These are phyloP conservation scores for Citrus inodora DNA, from an alignment of 345 rosid species.

Conservation along the genomic window DNA sequence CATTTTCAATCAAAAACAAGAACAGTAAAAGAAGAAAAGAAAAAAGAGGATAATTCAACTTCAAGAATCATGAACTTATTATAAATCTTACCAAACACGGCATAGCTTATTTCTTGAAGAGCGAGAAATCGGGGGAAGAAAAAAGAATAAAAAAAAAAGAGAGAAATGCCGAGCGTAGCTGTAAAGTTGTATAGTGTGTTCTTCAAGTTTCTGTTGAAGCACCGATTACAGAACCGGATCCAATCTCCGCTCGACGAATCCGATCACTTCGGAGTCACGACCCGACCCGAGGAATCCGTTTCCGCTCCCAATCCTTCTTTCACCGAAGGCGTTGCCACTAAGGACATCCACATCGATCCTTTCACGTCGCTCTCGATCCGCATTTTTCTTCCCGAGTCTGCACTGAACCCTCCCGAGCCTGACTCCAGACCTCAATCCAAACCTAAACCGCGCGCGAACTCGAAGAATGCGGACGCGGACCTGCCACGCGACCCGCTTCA, in stretches of 20 bases:
- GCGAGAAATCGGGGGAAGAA: background rate
- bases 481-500: background rate
- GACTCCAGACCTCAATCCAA: slow-evolving; percentile 28
- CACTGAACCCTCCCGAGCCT: slow-evolving; percentile 57
- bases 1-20: background rate
- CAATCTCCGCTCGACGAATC: slow-evolving; percentile 45
- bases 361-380: slow-evolving; percentile 76
- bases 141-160: background rate
- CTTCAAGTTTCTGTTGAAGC: slow-evolving; percentile 89
- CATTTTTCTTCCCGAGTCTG: slow-evolving; percentile 87
- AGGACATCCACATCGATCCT: slow-evolving; percentile 94
- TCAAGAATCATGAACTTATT: slow-evolving; percentile 9
- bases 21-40: background rate
- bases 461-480: slow-evolving; percentile 1
- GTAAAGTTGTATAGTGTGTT: slow-evolving; percentile 83
- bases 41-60: background rate
- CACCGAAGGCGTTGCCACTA: slow-evolving; percentile 89
- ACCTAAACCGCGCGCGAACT: background rate
- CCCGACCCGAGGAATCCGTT: slow-evolving; percentile 82
- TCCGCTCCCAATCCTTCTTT: slow-evolving; percentile 71
- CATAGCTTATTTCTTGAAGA: background rate
- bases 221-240: slow-evolving; percentile 78
- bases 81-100: background rate
- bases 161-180: slow-evolving; percentile 82
- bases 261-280: slow-evolving; percentile 58